phyloP scores from a whole-genome alignment of 805 yeast species.

The Candida corydali region DNA sequence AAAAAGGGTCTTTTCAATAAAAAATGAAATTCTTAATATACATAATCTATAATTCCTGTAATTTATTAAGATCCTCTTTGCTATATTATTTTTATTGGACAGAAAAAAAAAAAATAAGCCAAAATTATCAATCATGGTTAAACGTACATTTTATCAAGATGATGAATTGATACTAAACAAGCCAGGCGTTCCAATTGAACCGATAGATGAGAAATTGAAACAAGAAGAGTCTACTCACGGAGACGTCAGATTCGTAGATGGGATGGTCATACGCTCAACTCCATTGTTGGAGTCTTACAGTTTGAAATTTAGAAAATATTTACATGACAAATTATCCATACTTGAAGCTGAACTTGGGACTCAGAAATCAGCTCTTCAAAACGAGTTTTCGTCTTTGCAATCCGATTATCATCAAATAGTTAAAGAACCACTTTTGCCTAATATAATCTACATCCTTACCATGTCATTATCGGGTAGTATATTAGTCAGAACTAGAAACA shows the following conservation, averaged over 20 bases:
- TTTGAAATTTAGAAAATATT: slow-evolving; percentile 33
- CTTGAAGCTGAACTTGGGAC: slow-evolving; percentile 43
- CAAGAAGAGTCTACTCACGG: slow-evolving; percentile 37
- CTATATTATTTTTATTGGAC: slow-evolving; percentile 5
- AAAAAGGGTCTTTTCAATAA: slow-evolving; percentile 26
- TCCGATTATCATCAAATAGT: slow-evolving; percentile 31
- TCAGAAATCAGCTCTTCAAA: slow-evolving; percentile 41
- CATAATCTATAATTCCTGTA: neutral
- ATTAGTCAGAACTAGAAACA: slow-evolving; percentile 41
- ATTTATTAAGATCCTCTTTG: neutral
- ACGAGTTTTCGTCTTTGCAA: slow-evolving; percentile 35
- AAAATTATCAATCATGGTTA: slow-evolving; percentile 12
- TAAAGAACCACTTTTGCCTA: slow-evolving; percentile 54
- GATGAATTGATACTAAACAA: slow-evolving; percentile 44
- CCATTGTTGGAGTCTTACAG: slow-evolving; percentile 44
- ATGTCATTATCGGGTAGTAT: slow-evolving; percentile 56
- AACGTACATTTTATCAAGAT: slow-evolving; percentile 49
- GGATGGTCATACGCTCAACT: slow-evolving; percentile 51
- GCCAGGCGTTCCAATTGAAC: slow-evolving; percentile 43
- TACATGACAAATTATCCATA: slow-evolving; percentile 34
- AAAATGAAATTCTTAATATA: slow-evolving; percentile 2
- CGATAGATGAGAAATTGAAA: slow-evolving; percentile 31
- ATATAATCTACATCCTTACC: slow-evolving; percentile 50
- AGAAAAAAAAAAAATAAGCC: slow-evolving; percentile 3
- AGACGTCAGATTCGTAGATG: slow-evolving; percentile 41